Conservation (phyloP, 2,329 filamentous ascomycete species). For the Diaporthe sp. region DNA sequence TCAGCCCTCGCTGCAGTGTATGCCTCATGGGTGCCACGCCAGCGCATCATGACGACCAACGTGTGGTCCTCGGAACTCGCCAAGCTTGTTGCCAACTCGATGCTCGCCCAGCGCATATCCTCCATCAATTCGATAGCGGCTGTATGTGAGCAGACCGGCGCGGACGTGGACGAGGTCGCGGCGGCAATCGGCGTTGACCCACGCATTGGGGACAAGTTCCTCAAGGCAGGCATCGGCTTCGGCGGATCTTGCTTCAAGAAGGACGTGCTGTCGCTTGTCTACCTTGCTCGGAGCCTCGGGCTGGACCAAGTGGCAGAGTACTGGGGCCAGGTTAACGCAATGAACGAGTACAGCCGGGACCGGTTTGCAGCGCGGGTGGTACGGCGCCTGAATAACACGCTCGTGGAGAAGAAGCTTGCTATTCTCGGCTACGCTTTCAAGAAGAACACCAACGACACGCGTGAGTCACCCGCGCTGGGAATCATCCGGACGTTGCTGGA, state of each 20-base stretch:
- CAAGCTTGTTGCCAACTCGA: slow-evolving; percentile 83
- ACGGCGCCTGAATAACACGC: slow-evolving; percentile 73
- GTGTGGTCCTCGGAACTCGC: slow-evolving; percentile 82
- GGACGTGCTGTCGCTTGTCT: slow-evolving; percentile 79
- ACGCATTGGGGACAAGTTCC: slow-evolving; percentile 77
- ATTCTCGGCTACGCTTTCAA: slow-evolving; percentile 84
- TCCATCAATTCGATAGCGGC: slow-evolving; percentile 86
- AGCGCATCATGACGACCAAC: slow-evolving; percentile 77
- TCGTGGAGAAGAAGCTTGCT: slow-evolving; percentile 76
- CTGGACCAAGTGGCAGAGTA: slow-evolving; percentile 79
- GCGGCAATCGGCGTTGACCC: slow-evolving; percentile 75
- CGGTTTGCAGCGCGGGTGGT: slow-evolving; percentile 76
- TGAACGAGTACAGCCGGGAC: slow-evolving; percentile 80
- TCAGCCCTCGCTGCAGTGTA: slow-evolving; percentile 74
- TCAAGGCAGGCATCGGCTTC: slow-evolving; percentile 81
- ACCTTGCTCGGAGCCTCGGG: slow-evolving; percentile 77
- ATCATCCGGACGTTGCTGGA: slow-evolving; percentile 74
- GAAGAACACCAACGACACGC: slow-evolving; percentile 80
- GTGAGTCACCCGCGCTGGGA: slow-evolving; percentile 76
- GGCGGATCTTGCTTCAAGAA: slow-evolving; percentile 87
- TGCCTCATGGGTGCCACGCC: slow-evolving; percentile 74
- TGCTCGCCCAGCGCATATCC: slow-evolving; percentile 83
- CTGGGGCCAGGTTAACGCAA: slow-evolving; percentile 78
- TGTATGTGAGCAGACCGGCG: slow-evolving; percentile 80
- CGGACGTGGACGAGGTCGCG: slow-evolving; percentile 79